A percentile compares a stretch with the other conserved stretches of the same genome.
These are phyloP conservation scores for Strobilomyces dryophilus DNA, from an alignment of 768 basidiomycete species.

Conservation along the genomic window DNA sequence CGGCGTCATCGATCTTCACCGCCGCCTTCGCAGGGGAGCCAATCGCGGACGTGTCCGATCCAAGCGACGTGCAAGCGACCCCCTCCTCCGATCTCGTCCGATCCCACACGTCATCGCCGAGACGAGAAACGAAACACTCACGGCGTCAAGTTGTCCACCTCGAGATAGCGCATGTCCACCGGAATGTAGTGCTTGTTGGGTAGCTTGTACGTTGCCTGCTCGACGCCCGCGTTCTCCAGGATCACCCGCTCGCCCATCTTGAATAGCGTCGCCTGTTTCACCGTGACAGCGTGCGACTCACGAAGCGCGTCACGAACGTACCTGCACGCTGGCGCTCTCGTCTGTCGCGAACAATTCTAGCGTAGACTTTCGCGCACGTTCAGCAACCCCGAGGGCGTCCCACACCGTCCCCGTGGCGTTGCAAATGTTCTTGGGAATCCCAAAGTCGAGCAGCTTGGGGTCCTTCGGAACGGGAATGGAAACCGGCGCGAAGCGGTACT, in stretches of 20 bases:
- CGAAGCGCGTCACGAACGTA: slow-evolving; percentile 28
- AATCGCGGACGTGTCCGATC: slow-evolving; percentile 7
- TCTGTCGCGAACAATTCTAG: slow-evolving; percentile 81
- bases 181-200: slow-evolving; percentile 97
- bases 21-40: slow-evolving; percentile 12
- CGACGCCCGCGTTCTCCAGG: slow-evolving; percentile 55
- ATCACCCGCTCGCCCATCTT: slow-evolving; percentile 81
- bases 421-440: slow-evolving; percentile 32
- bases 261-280: slow-evolving; percentile 78
- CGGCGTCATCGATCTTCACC: slow-evolving; percentile 27
- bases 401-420: slow-evolving; percentile 49
- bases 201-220: slow-evolving; percentile 63
- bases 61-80: background rate
- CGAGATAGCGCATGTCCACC: slow-evolving; percentile 74
- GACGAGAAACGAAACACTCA: slow-evolving; percentile 33
- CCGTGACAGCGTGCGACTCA: background rate
- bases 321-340: slow-evolving; percentile 91
- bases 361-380: slow-evolving; percentile 56
- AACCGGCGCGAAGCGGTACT: slow-evolving; percentile 58
- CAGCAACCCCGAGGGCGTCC: slow-evolving; percentile 52
- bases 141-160: slow-evolving; percentile 68
- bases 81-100: slow-evolving; percentile 4
- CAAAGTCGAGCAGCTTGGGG: slow-evolving; percentile 49
- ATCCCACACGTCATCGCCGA: slow-evolving; percentile 19
- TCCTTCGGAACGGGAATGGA: slow-evolving; percentile 46